Conservation (phyloP, 371 early-diverging fungal genomes). For the Lichtheimia ornata region DNA sequence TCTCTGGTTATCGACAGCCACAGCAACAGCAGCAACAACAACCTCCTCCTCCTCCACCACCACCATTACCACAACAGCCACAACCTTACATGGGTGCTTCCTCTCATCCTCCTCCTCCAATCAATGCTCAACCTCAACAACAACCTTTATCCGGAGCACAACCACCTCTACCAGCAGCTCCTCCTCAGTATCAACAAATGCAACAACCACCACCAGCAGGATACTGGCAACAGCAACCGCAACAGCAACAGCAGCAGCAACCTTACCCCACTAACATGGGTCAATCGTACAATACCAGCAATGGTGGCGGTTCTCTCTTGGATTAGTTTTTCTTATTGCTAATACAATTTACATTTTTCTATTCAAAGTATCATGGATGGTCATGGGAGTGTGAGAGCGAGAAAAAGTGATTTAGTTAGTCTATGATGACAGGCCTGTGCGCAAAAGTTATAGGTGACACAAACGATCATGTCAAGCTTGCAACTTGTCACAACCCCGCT, state of each 20-base stretch:
- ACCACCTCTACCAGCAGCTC: background rate
- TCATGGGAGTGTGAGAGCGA: too few species aligned
- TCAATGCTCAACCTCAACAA: background rate
- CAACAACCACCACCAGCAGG: background rate
- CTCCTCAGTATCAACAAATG: constrained; percentile 3
- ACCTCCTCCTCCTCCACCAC: background rate
- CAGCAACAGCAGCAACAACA: background rate
- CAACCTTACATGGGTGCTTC: constrained; percentile 1
- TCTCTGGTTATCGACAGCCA: background rate
- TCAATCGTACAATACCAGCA: background rate
- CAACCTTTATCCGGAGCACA: constrained; percentile 2
- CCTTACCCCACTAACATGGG: background rate
- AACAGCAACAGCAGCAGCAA: background rate
- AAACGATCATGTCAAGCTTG: too few species aligned
- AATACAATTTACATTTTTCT: too few species aligned
- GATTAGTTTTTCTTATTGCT: constrained; percentile 3
- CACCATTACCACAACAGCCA: background rate
- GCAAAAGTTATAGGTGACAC: too few species aligned
- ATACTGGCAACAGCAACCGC: constrained; percentile 1
- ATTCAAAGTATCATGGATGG: too few species aligned
- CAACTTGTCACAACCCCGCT: too few species aligned
- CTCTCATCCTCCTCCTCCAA: background rate
- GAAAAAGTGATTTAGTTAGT: too few species aligned
- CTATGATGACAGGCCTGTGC: too few species aligned
- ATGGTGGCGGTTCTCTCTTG: constrained; percentile 7